Conservation (phyloP, 805 yeast species). For the Metschnikowia continentalis region DNA sequence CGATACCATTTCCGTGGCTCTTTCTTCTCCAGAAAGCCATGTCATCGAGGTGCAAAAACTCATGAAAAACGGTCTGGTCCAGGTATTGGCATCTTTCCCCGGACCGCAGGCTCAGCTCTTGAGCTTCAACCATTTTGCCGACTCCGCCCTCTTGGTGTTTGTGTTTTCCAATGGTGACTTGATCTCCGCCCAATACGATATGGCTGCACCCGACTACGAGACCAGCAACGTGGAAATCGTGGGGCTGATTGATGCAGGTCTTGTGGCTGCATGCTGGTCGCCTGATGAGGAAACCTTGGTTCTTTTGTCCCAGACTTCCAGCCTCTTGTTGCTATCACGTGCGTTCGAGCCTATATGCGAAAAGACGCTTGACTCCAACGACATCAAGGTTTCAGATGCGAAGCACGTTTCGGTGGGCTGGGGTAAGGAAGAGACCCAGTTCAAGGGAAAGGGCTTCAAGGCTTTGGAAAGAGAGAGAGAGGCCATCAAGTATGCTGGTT, state of each 20-base stretch:
- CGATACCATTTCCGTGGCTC: conserved; percentile 65
- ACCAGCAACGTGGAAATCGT: conserved; percentile 62
- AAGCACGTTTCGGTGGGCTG: conserved; percentile 96
- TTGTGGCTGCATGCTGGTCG: conserved; percentile 77
- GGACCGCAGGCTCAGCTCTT: conserved; percentile 38
- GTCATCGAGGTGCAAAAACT: conserved; percentile 74
- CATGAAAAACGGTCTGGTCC: conserved; percentile 56
- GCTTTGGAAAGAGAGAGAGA: conserved; percentile 60
- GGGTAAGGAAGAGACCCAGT: conserved; percentile 97
- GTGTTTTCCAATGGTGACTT: conserved; percentile 77
- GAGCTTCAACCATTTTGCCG: conserved; percentile 66
- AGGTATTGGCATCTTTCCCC: conserved; percentile 59
- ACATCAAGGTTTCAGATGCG: conserved; percentile 53
- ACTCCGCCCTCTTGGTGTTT: conserved; percentile 59
- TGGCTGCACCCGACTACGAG: conserved; percentile 41
- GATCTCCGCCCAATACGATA: conserved; percentile 58
- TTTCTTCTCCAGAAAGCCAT: conserved; percentile 51
- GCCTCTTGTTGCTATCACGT: conserved; percentile 65
- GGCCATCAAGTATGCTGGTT: conserved; percentile 60
- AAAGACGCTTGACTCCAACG: conserved; percentile 51
- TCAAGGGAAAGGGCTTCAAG: conserved; percentile 88
- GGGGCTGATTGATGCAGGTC: conserved; percentile 77
- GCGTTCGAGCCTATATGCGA: conserved; percentile 78
- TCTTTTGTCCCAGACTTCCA: conserved; percentile 58
- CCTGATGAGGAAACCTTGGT: conserved; percentile 85